Evolutionary conservation across 2,329 filamentous ascomycete genomes (phyloP), one percentile per base, ranked within the genome.

Genomic region (Pseudogymnoascus sp.): DNA sequence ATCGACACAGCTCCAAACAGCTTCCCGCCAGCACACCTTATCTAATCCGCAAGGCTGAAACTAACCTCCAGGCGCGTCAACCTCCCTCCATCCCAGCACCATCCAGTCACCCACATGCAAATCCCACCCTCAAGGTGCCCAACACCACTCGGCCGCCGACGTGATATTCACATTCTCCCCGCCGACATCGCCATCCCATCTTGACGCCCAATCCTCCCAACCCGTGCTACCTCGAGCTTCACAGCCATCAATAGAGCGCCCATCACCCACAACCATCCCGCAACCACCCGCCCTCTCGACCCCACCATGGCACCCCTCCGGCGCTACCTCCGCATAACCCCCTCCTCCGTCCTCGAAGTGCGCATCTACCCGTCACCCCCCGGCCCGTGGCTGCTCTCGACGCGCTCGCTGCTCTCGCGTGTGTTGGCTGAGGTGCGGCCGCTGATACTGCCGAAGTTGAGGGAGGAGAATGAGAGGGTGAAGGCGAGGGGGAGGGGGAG

Each of bases 281-380:
- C 44, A 50, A 50, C 44, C 42, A 50, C 42, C 42, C 42, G 42
- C 42, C 21, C 18, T 11, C 4, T 25, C 21, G 42, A 59, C 28
- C 23, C 59, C 60, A 63, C 37, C 25, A 97, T 97, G 93, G 89
- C 92, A 11, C 93, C 93, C 10, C 85, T 96, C 59, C 87, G 93
- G 64, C 86, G 93, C 70, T 97, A 97, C 74, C 82, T 97, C 63
- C 86, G 93, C 61, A 96, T 97, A 70, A 93, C 90, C 63, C 93
- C 93, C 73, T 90, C 91, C 75, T 96, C 93, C 4, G 92, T 97
- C 34, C 83, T 99, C n/a, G 95, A 99, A 81, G 92, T 91, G 67
- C 92, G 93, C 68, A 95, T 99, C 69, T 97, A 97, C 76, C 93
- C 97, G 68, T 93, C 93, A 70, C 95, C 95, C 0, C 85, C 89